These are phyloP conservation scores for Ophiocordyceps robertsii DNA, from an alignment of 2,329 filamentous ascomycete genomes.

Conservation along the genomic window DNA sequence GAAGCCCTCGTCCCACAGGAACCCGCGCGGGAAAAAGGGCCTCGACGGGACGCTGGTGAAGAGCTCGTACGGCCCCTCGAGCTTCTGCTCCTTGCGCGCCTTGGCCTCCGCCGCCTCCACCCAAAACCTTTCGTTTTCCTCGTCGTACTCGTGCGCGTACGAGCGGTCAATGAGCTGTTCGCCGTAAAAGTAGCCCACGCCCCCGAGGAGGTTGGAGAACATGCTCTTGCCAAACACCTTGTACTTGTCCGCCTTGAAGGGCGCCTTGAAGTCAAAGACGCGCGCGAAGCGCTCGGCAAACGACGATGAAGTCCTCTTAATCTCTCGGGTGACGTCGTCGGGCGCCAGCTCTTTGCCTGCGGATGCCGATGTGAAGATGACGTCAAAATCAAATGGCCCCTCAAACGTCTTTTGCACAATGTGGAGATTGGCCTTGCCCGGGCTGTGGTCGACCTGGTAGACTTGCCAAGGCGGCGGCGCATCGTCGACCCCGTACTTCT, in stretches of 20 bases:
- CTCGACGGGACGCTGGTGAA: constrained; percentile 86
- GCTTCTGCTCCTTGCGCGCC: constrained; percentile 48
- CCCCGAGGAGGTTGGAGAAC: constrained; percentile 87
- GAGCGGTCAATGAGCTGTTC: constrained; percentile 81
- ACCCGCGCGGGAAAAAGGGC: constrained; percentile 91
- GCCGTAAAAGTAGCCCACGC: constrained; percentile 91
- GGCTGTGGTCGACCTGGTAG: constrained; percentile 62
- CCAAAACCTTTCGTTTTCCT: constrained; percentile 94
- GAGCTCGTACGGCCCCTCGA: constrained; percentile 75
- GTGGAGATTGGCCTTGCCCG: constrained; percentile 66
- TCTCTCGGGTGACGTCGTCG: constrained; percentile 55
- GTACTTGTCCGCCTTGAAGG: constrained; percentile 64
- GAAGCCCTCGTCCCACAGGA: constrained; percentile 97
- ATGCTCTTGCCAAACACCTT: constrained; percentile 73
- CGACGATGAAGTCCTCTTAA: constrained; percentile 48
- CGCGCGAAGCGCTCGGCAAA: constrained; percentile 66
- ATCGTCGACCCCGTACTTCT: constrained; percentile 40
- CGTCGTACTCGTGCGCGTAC: constrained; percentile 83
- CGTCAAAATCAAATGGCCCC: constrained; percentile 83
- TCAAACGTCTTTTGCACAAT: constrained; percentile 85
- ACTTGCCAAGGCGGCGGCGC: constrained; percentile 77
- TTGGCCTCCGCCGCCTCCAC: constrained; percentile 76
- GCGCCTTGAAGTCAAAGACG: constrained; percentile 52
- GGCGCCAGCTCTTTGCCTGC: constrained; percentile 39
- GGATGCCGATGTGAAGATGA: constrained; percentile 75